Conservation (phyloP, 345 rosid species). For the Carallia brachiata region DNA sequence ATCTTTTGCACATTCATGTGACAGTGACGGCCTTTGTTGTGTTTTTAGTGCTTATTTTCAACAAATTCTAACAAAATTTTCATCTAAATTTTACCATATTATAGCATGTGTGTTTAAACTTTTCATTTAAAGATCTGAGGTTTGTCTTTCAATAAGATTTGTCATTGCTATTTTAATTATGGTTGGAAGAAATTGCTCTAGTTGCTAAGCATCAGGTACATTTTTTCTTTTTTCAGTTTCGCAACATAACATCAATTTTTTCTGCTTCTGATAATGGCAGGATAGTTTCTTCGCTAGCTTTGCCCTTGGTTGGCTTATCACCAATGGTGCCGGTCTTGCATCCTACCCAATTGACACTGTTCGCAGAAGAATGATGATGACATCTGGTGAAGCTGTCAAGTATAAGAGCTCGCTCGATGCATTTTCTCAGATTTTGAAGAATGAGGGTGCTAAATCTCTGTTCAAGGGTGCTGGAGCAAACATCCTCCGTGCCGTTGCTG, state of each 20-base stretch:
- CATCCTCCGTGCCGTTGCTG: conserved; percentile 37
- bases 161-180: no score
- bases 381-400: conserved; percentile 41
- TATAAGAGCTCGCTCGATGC: conserved; percentile 32
- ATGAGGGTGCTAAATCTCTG: conserved; percentile 36
- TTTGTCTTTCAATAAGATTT: neutral
- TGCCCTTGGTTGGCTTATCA: conserved; percentile 6
- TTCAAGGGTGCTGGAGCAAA: conserved; percentile 43
- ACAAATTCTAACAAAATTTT: no score
- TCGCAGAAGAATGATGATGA: conserved; percentile 44
- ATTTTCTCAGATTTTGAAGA: conserved; percentile 33
- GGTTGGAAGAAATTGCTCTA: no score
- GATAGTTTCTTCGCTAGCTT: conserved; percentile 5
- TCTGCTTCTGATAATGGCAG: neutral
- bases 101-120: neutral
- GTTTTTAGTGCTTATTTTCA: no score
- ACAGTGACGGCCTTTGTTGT: neutral
- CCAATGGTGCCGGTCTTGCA: conserved; percentile 17
- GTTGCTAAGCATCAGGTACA: neutral
- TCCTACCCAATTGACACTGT: conserved; percentile 39
- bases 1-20: no score
- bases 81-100: no score
- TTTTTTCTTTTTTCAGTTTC: neutral
- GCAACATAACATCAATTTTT: neutral
- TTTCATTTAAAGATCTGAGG: neutral